Conservation (phyloP, 495 filamentous ascomycete genomes). For the Penicillium egyptiacum region DNA sequence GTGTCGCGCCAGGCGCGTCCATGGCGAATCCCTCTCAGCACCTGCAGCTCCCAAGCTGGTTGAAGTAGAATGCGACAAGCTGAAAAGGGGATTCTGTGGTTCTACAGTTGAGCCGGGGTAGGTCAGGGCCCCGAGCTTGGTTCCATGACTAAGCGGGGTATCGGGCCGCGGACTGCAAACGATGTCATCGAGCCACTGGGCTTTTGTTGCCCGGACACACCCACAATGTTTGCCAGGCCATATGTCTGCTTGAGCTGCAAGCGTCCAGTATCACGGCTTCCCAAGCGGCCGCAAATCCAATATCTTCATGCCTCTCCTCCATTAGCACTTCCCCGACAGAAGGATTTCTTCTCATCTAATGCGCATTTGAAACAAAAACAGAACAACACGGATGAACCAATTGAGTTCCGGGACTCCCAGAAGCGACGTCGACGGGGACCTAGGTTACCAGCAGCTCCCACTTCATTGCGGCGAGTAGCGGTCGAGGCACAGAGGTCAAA, state of each 20-base stretch:
- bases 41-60: slow-evolving; percentile 28
- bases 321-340: slow-evolving; percentile 37
- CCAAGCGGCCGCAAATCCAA: slow-evolving; percentile 31
- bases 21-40: slow-evolving; percentile 40
- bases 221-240: slow-evolving; percentile 39
- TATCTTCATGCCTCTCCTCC: slow-evolving; percentile 43
- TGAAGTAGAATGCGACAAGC: slow-evolving; percentile 26
- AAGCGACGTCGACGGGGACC: slow-evolving; percentile 46
- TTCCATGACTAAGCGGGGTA: slow-evolving; percentile 29
- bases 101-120: slow-evolving; percentile 29
- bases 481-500: slow-evolving; percentile 60
- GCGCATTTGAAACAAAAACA: slow-evolving; percentile 42
- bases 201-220: background rate
- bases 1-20: slow-evolving; percentile 47
- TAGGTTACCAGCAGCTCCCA: slow-evolving; percentile 51
- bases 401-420: slow-evolving; percentile 29
- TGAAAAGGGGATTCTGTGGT: slow-evolving; percentile 17
- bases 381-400: slow-evolving; percentile 18
- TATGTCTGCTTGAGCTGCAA: slow-evolving; percentile 37
- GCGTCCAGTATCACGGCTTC: slow-evolving; percentile 25
- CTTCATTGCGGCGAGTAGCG: slow-evolving; percentile 57
- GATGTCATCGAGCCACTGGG: slow-evolving; percentile 17
- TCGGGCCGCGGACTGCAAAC: slow-evolving; percentile 12
- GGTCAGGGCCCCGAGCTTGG: slow-evolving; percentile 13
- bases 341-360: slow-evolving; percentile 54